phyloP scores from a whole-genome alignment of 129 eudicot species.

The Ambrosia artemisiifolia region DNA sequence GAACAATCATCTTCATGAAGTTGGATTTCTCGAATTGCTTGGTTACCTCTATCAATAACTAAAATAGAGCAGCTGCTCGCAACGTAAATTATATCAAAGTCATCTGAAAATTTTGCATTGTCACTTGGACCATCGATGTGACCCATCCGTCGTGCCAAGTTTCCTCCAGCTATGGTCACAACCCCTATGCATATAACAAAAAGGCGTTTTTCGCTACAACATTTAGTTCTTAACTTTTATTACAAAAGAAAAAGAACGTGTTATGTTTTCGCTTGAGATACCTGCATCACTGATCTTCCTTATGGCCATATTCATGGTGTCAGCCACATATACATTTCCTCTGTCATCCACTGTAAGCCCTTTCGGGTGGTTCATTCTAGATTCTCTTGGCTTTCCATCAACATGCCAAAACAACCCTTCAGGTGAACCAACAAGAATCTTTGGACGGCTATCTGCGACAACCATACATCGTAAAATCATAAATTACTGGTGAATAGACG shows the following conservation, averaged over 20 bases:
- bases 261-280: slow-evolving; percentile 21
- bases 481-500: background rate
- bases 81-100: slow-evolving; percentile 72
- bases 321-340: slow-evolving; percentile 90
- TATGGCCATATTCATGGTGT: slow-evolving; percentile 89
- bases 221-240: background rate
- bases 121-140: slow-evolving; percentile 93
- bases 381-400: slow-evolving; percentile 86
- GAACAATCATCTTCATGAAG: slow-evolving; percentile 77
- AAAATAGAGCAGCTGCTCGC: slow-evolving; percentile 78
- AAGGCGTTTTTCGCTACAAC: background rate
- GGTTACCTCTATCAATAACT: slow-evolving; percentile 88
- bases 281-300: slow-evolving; percentile 84
- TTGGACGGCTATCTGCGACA: slow-evolving; percentile 77
- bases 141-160: slow-evolving; percentile 56
- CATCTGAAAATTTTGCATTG: slow-evolving; percentile 81
- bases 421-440: slow-evolving; percentile 75
- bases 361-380: slow-evolving; percentile 84
- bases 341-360: slow-evolving; percentile 70
- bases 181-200: slow-evolving; percentile 56
- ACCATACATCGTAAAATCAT: slow-evolving; percentile 9
- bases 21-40: slow-evolving; percentile 93
- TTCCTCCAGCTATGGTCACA: slow-evolving; percentile 95
- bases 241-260: too few relatives aligned
- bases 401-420: slow-evolving; percentile 88